Conservation (phyloP, 2,329 filamentous ascomycete species). For the Ciborinia camelliae region DNA sequence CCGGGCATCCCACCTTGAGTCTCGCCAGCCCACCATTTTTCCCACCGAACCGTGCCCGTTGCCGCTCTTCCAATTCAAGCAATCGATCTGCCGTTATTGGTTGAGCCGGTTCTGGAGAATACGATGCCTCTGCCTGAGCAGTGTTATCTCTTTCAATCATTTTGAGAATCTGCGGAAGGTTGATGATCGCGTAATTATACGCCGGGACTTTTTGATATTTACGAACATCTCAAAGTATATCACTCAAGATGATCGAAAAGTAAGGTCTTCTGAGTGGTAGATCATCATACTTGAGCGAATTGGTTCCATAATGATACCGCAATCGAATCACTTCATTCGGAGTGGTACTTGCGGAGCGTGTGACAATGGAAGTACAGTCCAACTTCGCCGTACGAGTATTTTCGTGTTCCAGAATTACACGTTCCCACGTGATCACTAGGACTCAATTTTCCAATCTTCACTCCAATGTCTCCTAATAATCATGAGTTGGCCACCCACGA, state of each 20-base stretch:
- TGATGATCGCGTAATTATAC: not conserved
- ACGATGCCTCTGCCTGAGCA: slow-evolving; percentile 26
- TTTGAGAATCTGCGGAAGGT: not conserved
- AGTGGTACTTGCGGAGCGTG: not conserved
- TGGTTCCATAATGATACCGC: not conserved
- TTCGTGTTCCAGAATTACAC: not conserved
- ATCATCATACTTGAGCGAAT: not conserved
- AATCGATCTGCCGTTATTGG: slow-evolving; percentile 31
- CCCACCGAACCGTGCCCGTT: slow-evolving; percentile 25
- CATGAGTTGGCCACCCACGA: too few species aligned
- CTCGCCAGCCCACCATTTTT: slow-evolving; percentile 3
- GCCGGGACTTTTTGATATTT: not conserved
- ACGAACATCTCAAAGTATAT: not conserved
- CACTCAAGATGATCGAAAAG: not conserved
- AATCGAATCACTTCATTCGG: not conserved
- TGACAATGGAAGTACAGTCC: not conserved
- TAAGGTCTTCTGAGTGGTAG: not conserved
- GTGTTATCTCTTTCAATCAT: slow-evolving; percentile 25
- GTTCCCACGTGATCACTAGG: not conserved
- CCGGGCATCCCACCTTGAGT: slow-evolving; percentile 30
- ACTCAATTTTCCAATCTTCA: not conserved
- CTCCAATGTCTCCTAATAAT: not conserved
- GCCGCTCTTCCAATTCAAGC: slow-evolving; percentile 28
- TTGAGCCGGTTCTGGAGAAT: slow-evolving; percentile 25
- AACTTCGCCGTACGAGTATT: not conserved